Percentiles rank a stretch among this genome's conserved stretches.
Conservation (phyloP, 2,329 filamentous ascomycete species). For the Samsoniella hepiali region DNA sequence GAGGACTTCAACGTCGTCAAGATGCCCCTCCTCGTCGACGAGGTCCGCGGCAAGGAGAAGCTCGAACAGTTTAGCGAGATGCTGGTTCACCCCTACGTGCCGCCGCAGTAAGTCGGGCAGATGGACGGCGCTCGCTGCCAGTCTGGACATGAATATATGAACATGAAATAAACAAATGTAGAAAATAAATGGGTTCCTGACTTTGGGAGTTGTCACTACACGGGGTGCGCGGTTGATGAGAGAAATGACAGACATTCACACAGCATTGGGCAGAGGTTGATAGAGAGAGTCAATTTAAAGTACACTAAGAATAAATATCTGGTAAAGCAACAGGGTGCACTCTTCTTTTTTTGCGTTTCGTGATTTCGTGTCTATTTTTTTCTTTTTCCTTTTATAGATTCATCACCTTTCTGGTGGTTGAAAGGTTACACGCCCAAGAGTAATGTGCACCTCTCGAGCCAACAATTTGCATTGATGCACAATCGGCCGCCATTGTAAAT, state of each 20-base stretch:
- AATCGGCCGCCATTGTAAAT: not conserved
- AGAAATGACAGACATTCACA: not conserved
- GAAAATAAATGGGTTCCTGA: not conserved
- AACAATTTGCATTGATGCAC: not conserved
- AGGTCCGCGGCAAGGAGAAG: constrained; percentile 92
- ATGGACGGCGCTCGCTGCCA: not conserved
- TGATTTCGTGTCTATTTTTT: not conserved
- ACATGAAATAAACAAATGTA: not conserved
- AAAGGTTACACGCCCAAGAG: not conserved
- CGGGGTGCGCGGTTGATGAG: not conserved
- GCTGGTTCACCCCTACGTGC: constrained; percentile 72
- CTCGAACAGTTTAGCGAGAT: constrained; percentile 87
- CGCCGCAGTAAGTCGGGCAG: constrained; percentile 46
- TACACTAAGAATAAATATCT: not conserved
- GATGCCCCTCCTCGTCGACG: constrained; percentile 94
- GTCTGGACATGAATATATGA: not conserved
- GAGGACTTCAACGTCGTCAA: constrained; percentile 95
- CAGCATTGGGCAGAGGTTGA: not conserved
- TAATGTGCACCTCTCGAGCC: constrained; percentile 1
- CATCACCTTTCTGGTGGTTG: not conserved
- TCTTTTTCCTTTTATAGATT: not conserved
- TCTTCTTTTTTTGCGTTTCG: not conserved
- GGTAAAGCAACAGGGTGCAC: not conserved
- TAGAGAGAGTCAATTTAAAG: constrained; percentile 7
- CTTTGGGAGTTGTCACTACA: not conserved